Evolutionary conservation across 2,329 filamentous ascomycete genomes (phyloP), one percentile per base, ranked within the genome.

Genomic region (Sporothrix luriei): DNA sequence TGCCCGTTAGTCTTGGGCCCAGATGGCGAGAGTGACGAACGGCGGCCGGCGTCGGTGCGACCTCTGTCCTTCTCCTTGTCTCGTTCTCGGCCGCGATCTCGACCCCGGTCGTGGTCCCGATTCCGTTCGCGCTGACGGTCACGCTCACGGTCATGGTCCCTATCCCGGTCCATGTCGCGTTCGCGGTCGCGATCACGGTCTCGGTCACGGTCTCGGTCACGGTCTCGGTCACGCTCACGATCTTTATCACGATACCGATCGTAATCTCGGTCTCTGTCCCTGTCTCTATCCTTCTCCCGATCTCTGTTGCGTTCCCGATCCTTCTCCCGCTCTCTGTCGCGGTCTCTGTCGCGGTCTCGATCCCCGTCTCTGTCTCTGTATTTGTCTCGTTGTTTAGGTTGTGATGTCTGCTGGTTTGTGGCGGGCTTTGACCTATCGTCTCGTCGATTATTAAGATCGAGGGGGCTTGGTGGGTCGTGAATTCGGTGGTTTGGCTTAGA

Each of bases 401-500:
- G 57, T 61, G 68, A 24, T 1, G 67, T 33, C 52, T 55, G 67
- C 6, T 62, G 69, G 14, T 72, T 73, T 19, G 66, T 16, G 1
- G 54, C 19, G 1, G 13, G 46, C 19, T 69, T 54, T 61, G 68
- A 40, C 3, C 68, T 70, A 3, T 74, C 71, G 21, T 71, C 70
- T 68, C 51, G 46, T 21, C 65, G 73, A 26, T 54, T 62, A 24
- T 72, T 68, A 3, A 72, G 71, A 26, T 74, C 71, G 5, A 72
- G 68, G 1, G 72, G 73, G 9, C 69, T 73, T 21, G 71, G 73
- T 0, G 70, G 71, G 9, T 71, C 69, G 68, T 71, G 69, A 3
- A 68, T 16, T 40, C 71, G 73, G 19, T 68, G 57, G 40, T 57
- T n/a, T 16, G 49, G 54, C 33, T 54, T 68, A 6, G 70, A 46